Evolutionary conservation across 2,329 filamentous ascomycete species (phyloP).

Genomic region (Penicillium hordei): DNA sequence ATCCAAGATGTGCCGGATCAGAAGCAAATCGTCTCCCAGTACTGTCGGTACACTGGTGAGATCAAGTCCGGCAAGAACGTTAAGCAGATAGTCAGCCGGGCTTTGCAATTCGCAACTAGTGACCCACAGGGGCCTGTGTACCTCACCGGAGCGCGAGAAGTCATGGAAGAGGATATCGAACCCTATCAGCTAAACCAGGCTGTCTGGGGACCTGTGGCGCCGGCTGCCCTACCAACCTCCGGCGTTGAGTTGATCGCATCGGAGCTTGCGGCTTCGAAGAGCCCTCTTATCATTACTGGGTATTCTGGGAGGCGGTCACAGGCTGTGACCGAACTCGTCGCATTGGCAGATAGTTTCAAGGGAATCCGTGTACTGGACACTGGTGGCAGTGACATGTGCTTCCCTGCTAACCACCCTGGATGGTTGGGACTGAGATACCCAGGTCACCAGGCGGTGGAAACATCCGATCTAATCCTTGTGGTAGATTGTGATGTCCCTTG

Average conservation of each 20-base stretch:
- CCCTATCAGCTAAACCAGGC: conserved; percentile 68
- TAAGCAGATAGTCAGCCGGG: conserved; percentile 85
- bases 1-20: conserved; percentile 82
- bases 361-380: conserved; percentile 54
- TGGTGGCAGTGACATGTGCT: conserved; percentile 55
- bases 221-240: conserved; percentile 59
- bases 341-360: conserved; percentile 48
- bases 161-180: conserved; percentile 80
- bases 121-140: conserved; percentile 80
- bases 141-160: conserved; percentile 72
- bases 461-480: conserved; percentile 80
- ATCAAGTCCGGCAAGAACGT: conserved; percentile 82
- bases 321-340: conserved; percentile 47
- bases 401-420: conserved; percentile 49
- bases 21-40: conserved; percentile 76
- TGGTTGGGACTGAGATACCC: conserved; percentile 74
- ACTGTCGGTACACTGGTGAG: conserved; percentile 80
- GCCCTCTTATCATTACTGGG: conserved; percentile 52
- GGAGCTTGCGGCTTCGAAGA: conserved; percentile 48
- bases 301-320: conserved; percentile 50
- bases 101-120: conserved; percentile 75
- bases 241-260: conserved; percentile 47
- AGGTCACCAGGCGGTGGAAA: conserved; percentile 68
- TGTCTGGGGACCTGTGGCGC: conserved; percentile 69
- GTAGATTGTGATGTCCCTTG: conserved; percentile 90